Percentiles rank a stretch among this genome's conserved stretches.
These are phyloP conservation scores for Sinapis alba DNA, from an alignment of 441 rosid genomes.

Conservation along the genomic window DNA sequence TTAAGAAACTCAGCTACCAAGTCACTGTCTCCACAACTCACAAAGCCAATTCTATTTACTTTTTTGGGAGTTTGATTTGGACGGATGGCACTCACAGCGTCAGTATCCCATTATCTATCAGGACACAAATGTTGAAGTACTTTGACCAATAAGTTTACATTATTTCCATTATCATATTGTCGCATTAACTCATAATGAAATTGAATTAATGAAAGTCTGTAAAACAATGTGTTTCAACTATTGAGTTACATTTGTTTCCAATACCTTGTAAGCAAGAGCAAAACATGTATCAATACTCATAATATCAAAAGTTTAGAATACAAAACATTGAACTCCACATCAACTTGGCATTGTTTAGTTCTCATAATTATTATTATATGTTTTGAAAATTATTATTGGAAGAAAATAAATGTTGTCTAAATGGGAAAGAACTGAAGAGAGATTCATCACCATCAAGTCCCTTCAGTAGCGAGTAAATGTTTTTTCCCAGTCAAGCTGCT, in stretches of 20 bases:
- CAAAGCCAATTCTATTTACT: conserved; percentile 42
- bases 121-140: conserved; percentile 19
- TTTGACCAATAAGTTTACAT: conserved; percentile 8
- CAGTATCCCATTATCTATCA: conserved; percentile 37
- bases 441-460: background rate
- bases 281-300: background rate
- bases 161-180: background rate
- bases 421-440: background rate
- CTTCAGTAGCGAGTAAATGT: background rate
- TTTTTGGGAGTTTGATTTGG: conserved; percentile 54
- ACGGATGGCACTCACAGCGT: conserved; percentile 36
- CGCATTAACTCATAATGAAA: background rate
- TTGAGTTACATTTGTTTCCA: background rate
- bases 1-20: conserved; percentile 47
- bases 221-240: background rate
- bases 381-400: no score
- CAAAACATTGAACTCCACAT: no score
- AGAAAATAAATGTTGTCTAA: no score
- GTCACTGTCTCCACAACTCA: conserved; percentile 46
- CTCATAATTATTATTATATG: no score
- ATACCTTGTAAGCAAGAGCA: background rate
- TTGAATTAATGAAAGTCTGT: background rate
- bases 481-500: background rate
- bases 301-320: no score
- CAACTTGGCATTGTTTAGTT: no score